A percentile compares a stretch with the other conserved stretches of the same genome.
phyloP scores from a whole-genome alignment of 345 rosid species.

The Lenwebbia sp. region DNA sequence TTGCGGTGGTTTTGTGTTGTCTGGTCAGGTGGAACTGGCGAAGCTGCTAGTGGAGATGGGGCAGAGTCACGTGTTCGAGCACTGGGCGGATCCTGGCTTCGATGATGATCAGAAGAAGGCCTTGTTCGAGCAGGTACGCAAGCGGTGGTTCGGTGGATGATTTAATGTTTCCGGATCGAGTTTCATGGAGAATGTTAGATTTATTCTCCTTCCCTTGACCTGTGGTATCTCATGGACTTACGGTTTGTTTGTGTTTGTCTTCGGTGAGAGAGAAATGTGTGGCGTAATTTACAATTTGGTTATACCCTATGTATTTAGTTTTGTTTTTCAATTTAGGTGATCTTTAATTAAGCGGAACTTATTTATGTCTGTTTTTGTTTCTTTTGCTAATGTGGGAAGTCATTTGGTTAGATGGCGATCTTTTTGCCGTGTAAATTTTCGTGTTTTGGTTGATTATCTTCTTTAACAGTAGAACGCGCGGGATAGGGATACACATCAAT shows the following conservation, averaged over 20 bases:
- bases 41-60: constrained; percentile 56
- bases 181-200: not conserved
- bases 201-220: not conserved
- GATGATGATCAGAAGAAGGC: constrained; percentile 52
- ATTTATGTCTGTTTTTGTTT: not conserved
- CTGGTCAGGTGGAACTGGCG: constrained; percentile 56
- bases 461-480: not conserved
- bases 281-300: not conserved
- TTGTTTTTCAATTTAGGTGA: not conserved
- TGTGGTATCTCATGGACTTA: not conserved
- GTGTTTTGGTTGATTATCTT: not conserved
- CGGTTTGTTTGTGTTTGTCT: not conserved
- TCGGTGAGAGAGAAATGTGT: not conserved
- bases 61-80: constrained; percentile 62
- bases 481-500: not conserved
- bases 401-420: not conserved
- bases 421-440: not conserved
- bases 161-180: not conserved
- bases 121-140: constrained; percentile 59
- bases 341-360: not conserved
- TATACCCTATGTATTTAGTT: not conserved
- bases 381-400: not conserved
- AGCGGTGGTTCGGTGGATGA: not conserved
- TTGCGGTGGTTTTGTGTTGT: not conserved
- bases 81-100: constrained; percentile 72